phyloP scores from a whole-genome alignment of 306 rosid genomes.

The Arachis hypogaea region DNA sequence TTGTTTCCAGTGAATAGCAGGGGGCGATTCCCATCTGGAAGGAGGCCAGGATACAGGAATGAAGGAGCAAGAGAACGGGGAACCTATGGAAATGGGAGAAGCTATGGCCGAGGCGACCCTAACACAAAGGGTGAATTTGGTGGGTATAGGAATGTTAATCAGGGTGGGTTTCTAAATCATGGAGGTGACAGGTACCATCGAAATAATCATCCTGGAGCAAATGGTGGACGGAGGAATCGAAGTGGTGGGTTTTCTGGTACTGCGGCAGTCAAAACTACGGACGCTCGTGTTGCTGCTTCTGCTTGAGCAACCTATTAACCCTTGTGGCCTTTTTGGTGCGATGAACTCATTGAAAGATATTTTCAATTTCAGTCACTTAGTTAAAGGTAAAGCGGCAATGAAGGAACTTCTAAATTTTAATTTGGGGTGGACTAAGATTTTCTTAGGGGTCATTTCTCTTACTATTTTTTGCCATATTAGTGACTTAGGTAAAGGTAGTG shows the following conservation, averaged over 20 bases:
- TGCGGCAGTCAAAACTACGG: conserved; percentile 46
- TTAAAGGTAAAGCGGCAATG: background rate
- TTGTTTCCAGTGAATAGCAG: conserved; percentile 59
- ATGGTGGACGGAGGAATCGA: conserved; percentile 59
- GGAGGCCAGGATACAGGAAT: conserved; percentile 62
- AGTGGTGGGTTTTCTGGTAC: conserved; percentile 52
- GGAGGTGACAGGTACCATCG: conserved; percentile 74
- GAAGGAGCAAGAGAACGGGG: conserved; percentile 83
- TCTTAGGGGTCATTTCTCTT: background rate
- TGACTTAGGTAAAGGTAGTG: background rate
- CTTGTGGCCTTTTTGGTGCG: background rate
- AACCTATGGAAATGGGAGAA: conserved; percentile 65
- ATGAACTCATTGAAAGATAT: background rate
- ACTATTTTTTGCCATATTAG: background rate
- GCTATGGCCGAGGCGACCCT: conserved; percentile 68
- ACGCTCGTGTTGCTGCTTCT: conserved; percentile 61
- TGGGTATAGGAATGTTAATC: conserved; percentile 61
- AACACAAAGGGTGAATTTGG: conserved; percentile 61
- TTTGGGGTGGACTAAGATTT: background rate
- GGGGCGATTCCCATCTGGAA: conserved; percentile 62
- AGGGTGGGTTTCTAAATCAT: conserved; percentile 58
- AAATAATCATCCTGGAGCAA: conserved; percentile 49
- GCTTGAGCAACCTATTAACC: conserved; percentile 49
- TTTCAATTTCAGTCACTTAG: background rate
- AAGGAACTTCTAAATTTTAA: background rate